Base-by-base conservation (phyloP, 139 green algal genomes). In the Tetraselmis striata region DNA sequence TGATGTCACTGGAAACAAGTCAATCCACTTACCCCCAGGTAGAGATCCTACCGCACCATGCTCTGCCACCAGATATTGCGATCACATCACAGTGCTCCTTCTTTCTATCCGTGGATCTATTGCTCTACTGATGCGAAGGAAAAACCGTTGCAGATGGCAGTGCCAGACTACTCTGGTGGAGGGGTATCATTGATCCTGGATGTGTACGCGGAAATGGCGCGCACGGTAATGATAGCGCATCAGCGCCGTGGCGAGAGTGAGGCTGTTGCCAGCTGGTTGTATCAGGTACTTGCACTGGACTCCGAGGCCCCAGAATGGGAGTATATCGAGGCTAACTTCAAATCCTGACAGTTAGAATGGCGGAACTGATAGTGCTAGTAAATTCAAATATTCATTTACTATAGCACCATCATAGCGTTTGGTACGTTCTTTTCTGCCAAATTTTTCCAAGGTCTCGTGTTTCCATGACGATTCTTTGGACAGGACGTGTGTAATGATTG, bases 191-290 rank as follows among this genome's bases (percentile, higher is more conserved):
- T 0, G 1, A 26, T 81, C 18, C 2, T 81, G 28, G 18, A n/a
- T 24, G 28, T 87, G 59, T 78, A 29, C 5, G 80, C 77, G 1
- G 83, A 89, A 26, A 80, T 90, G 78, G 85, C 84, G 2, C 83
- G 91, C 1, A 87, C 86, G 5, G 82, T 91, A 75, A 79, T 91
- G 59, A 86, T 90, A 30, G 92, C 90, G 30, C 90, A 95, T 78
- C 90, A 92, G 85, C 84, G 92, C 32, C 81, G 90, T 0, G 92
- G 92, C 0, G 90, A 95, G 85, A 91, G 88, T 31, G 92, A 96
- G 86, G n/a, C 87, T 1, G 92, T 95, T 32, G 92, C 90, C 0
- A 85, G 92, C 80, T 96, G 91, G 91, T 79, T 94, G 75, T 90
- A 89, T n/a, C 86, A 93, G 78, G 27, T 91, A 30, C 81, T 95